Evolutionary conservation across 2,329 filamentous ascomycete species (phyloP), one percentile per base, ranked within the genome.

Genomic region (Drechslerella dactyloides): DNA sequence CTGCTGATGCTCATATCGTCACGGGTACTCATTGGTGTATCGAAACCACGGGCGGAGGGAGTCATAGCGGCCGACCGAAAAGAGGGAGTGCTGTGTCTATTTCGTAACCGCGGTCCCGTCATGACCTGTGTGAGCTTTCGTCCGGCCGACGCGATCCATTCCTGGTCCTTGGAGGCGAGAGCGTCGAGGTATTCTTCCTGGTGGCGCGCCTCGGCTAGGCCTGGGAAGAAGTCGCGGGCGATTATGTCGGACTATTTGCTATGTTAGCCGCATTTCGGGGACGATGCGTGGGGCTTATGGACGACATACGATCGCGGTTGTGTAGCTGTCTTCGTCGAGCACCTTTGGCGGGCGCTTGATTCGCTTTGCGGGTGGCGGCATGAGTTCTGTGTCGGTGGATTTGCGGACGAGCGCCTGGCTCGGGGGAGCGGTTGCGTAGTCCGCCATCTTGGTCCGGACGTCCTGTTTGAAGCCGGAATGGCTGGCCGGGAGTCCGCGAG

Each of bases 191-290:
- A 97, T 77, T 99, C 94, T 78, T 92, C 88, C 79, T 97, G 92
- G 0, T 89, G 89, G 76, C 96, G 88, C 13, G 88, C 88, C 79
- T 97, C 92, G 2, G 93, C 82, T 0, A 99, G 84, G 0, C 93
- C 94, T 0, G 94, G 94, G 77, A 97, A 99, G 82, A 96, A 99
- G 82, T 99, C 94, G 75, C 94, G 88, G 8, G 91, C 91, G 74
- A 99, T 96, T 78, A 99, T 97, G 76, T 94, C 89, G 0, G 93
- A 96, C 27, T 77, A 50, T 17, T 23, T 23, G 17, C 7, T 17
- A 19, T 53, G 27, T 66, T 54, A 65, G 57, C 33, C 2, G 6
- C 5, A 2, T 5, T 48, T 23, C 44, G 17, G 44, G 5, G 17
- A 21, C 11, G 24, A 30, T n/a, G 27, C 8, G 10, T 13, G 35